Evolutionary conservation across 2,329 filamentous ascomycete genomes (phyloP).

Genomic region (Apiospora hydei): DNA sequence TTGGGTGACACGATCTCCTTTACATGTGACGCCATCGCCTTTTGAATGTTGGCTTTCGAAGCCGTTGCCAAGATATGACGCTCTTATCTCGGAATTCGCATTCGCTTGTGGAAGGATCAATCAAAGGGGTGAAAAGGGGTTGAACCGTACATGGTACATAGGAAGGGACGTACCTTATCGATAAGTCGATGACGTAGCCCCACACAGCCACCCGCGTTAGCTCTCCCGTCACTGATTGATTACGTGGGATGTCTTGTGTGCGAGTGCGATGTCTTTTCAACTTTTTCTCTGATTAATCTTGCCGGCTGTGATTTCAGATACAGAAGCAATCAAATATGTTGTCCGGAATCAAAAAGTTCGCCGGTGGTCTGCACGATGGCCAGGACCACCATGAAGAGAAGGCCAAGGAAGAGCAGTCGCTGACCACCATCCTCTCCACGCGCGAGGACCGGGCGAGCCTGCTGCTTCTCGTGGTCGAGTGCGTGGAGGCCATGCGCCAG

Average conservation of each 20-base stretch:
- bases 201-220: not conserved
- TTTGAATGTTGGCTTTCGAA: too few species aligned
- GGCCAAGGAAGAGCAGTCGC: conserved; percentile 30
- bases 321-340: not conserved
- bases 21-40: too few species aligned
- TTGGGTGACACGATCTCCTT: too few species aligned
- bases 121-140: not conserved
- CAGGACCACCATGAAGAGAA: conserved; percentile 1
- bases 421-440: conserved; percentile 32
- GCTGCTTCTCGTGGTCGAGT: conserved; percentile 31
- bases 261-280: not conserved
- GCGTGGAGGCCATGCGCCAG: conserved; percentile 30
- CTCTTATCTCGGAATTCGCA: too few species aligned
- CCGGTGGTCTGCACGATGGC: not conserved
- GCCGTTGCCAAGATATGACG: too few species aligned
- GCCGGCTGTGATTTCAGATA: not conserved
- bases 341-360: conserved; percentile 22
- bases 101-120: too few species aligned
- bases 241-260: not conserved
- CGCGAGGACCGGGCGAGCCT: conserved; percentile 31
- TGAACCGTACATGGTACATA: not conserved
- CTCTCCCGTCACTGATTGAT: not conserved
- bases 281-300: not conserved
- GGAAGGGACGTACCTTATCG: not conserved
- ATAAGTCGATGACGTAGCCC: conserved; percentile 15